Percentiles rank a stretch among this genome's conserved stretches.
Evolutionary conservation across 2,329 filamentous ascomycete species (phyloP).

Genomic region (Ophiosphaerella narmari): DNA sequence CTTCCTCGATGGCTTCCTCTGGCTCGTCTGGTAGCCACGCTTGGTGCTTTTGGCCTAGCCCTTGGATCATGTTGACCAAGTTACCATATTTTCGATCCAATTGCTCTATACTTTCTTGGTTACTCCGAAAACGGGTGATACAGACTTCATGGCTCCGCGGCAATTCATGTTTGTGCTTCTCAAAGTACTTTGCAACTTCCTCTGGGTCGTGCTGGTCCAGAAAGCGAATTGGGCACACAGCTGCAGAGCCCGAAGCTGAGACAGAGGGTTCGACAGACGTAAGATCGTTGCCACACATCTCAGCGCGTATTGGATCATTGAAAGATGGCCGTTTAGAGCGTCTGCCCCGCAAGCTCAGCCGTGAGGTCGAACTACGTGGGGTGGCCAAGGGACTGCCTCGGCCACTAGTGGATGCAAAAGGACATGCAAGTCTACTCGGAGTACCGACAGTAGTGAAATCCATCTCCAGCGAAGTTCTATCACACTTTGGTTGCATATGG

Average conservation of each 20-base stretch:
- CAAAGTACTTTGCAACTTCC: conserved; percentile 90
- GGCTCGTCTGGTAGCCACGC: conserved; percentile 73
- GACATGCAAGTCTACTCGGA: conserved; percentile 78
- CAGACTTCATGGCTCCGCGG: conserved; percentile 93
- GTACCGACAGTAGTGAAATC: conserved; percentile 89
- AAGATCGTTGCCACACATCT: conserved; percentile 48
- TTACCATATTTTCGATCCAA: conserved; percentile 94
- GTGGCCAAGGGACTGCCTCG: conserved; percentile 52
- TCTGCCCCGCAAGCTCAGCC: conserved; percentile 40
- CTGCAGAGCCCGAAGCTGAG: conserved; percentile 43
- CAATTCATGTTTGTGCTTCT: conserved; percentile 93
- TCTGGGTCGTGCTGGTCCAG: conserved; percentile 90
- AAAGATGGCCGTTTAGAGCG: conserved; percentile 50
- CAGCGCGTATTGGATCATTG: conserved; percentile 49
- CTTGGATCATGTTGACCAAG: conserved; percentile 91
- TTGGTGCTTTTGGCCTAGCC: conserved; percentile 83
- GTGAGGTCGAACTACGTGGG: conserved; percentile 47
- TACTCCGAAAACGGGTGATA: conserved; percentile 85
- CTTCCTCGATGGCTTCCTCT: conserved; percentile 54
- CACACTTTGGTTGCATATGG: conserved; percentile 39
- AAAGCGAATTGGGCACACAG: conserved; percentile 90
- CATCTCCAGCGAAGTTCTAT: conserved; percentile 67
- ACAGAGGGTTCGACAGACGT: conserved; percentile 55
- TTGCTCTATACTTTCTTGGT: conserved; percentile 81
- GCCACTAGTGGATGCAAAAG: conserved; percentile 65